A percentile compares a stretch with the other conserved stretches of the same genome.
These are phyloP conservation scores for Tanacetum coccineum DNA, from an alignment of 129 eudicot genomes.

Conservation along the genomic window DNA sequence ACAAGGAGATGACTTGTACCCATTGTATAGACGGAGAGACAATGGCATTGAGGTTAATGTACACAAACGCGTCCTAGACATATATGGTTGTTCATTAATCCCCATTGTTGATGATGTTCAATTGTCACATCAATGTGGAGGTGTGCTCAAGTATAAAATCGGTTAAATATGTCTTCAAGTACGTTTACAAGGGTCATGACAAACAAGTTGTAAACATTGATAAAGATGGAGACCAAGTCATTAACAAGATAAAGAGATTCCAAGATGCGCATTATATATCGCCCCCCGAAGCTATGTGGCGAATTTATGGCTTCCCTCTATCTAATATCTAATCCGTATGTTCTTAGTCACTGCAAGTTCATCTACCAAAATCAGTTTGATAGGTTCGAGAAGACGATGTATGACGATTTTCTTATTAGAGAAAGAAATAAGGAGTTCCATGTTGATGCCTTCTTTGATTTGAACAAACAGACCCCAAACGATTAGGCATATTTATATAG, in stretches of 20 bases:
- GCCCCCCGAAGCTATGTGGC: conserved; percentile 4
- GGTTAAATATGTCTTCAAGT: not conserved
- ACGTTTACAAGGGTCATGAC: not conserved
- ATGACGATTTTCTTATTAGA: not conserved
- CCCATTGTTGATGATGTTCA: not conserved
- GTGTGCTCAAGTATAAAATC: not conserved
- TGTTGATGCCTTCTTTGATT: not conserved
- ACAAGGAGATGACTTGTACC: not conserved
- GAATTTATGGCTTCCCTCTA: not conserved
- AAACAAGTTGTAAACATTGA: not conserved
- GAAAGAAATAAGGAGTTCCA: not conserved
- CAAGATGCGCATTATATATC: not conserved
- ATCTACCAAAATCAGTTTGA: not conserved
- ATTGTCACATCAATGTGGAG: not conserved
- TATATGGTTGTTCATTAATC: not conserved
- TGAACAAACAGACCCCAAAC: not conserved
- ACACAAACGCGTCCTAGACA: not conserved
- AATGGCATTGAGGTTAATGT: not conserved
- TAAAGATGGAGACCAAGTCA: not conserved
- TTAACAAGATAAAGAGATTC: not conserved
- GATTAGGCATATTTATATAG: not conserved
- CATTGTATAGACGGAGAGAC: not conserved
- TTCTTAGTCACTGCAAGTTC: not conserved
- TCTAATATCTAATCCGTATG: not conserved
- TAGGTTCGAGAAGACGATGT: not conserved